Evolutionary conservation across 768 basidiomycete genomes (phyloP), one percentile per base, ranked within the genome.

Genomic region (Pleurotus djamor): DNA sequence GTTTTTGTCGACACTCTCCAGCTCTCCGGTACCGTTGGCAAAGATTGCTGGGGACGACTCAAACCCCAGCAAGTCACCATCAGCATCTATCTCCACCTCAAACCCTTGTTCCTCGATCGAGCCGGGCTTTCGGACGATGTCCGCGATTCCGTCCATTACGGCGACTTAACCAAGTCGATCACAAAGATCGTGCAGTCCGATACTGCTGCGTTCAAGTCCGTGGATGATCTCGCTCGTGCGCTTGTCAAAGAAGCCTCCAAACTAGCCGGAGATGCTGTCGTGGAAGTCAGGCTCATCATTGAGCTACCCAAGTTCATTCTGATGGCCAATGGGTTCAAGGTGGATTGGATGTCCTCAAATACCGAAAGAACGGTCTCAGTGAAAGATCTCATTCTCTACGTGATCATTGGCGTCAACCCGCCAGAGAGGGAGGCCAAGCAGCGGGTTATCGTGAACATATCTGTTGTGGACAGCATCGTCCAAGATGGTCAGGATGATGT

Each of bases 381-480:
- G 37, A 71, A 71, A 35, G 74, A 82, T 50, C 65, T 92, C 10
- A 62, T 71, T 2, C 67, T 87, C 9, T 76, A 78, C 0, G 79
- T 85, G 7, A 71, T 92, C 54, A 84, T 93, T 49, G 91, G 90
- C 0, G 80, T 92, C 36, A 88, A 91, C 61, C 80, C 86, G 0
- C 86, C 85, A 5, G 90, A 92, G 64, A 76, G 89, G 35, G 67
- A 79, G 34, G 79, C 82, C 45, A 85, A 85, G 65, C 90, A 92
- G 68, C 72, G 81, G 32, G 81, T 92, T 28, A 66, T 85, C 50
- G 71, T 83, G 21, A 82, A 85, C 64, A 67, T 92, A 49, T 65
- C 67, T 1, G 79, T 84, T 56, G 66, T 70, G 52, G 79, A 81
- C 61, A 44, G 35, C 17, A 16, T 36, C 45, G n/a, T 2, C 28